These are phyloP conservation scores for Neurospora africana DNA, from an alignment of 495 filamentous ascomycete species.

Conservation along the genomic window DNA sequence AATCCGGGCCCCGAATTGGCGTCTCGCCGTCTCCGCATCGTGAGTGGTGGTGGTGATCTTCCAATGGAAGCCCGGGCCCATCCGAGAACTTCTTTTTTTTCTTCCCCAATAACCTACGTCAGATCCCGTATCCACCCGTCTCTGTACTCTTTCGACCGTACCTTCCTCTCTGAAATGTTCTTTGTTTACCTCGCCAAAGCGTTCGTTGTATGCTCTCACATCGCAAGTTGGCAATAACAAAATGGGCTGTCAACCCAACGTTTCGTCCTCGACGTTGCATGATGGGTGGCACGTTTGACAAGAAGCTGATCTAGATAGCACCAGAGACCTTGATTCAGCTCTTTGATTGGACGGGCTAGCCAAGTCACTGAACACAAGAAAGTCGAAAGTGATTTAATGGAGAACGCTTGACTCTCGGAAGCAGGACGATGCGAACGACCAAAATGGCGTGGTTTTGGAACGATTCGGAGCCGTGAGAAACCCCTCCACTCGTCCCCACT, in stretches of 20 bases:
- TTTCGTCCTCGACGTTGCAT: background rate
- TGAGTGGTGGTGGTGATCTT: background rate
- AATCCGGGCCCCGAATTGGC: background rate
- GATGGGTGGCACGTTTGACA: background rate
- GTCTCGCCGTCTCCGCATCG: background rate
- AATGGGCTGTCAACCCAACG: background rate
- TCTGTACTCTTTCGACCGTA: background rate
- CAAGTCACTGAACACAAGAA: background rate
- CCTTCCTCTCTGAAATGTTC: background rate
- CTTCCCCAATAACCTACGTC: background rate
- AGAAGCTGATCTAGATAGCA: background rate
- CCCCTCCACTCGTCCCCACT: background rate
- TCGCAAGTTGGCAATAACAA: background rate
- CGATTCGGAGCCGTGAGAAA: background rate
- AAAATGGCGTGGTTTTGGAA: background rate
- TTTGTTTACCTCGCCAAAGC: background rate
- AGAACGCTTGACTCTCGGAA: conserved; percentile 7
- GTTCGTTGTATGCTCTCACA: background rate
- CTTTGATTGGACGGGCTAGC: background rate
- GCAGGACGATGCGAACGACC: background rate
- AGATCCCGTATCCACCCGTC: background rate
- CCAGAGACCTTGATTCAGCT: background rate
- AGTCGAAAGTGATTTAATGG: conserved; percentile 5
- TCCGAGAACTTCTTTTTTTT: background rate
- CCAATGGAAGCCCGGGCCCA: background rate